A percentile compares a stretch with the other conserved stretches of the same genome.
Conservation (phyloP, 345 rosid species). For the Kernera saxatilis region DNA sequence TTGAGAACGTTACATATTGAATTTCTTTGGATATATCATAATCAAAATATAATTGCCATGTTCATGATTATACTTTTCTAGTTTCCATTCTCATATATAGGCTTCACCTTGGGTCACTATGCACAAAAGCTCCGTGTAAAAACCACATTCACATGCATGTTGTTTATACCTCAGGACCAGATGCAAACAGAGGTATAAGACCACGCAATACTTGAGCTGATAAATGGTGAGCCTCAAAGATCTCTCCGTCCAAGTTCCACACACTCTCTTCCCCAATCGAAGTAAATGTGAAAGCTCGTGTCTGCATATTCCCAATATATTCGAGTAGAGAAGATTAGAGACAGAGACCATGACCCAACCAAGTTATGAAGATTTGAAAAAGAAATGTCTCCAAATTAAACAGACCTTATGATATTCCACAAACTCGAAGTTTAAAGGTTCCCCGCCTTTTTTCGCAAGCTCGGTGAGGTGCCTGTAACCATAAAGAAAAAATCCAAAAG, state of each 20-base stretch:
- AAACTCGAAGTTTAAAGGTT: constrained; percentile 71
- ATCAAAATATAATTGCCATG: not conserved
- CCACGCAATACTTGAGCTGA: constrained; percentile 92
- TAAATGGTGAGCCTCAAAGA: constrained; percentile 74
- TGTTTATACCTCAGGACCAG: constrained; percentile 77
- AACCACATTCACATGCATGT: not conserved
- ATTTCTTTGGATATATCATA: not conserved
- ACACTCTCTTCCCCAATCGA: constrained; percentile 71
- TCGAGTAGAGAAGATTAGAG: not conserved
- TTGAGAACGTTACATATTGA: not conserved
- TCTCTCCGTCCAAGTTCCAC: constrained; percentile 97
- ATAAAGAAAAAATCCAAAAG: not conserved
- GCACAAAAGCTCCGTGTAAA: not conserved
- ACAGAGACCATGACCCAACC: not conserved
- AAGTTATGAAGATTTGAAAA: not conserved
- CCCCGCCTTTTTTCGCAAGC: constrained; percentile 77
- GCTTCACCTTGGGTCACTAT: not conserved
- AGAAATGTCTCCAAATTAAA: not conserved
- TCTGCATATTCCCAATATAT: constrained; percentile 37
- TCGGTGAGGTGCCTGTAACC: constrained; percentile 83
- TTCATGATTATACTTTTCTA: not conserved
- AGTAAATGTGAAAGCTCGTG: constrained; percentile 78
- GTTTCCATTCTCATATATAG: not conserved
- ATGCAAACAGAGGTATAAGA: constrained; percentile 73
- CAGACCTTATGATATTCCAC: constrained; percentile 86